Evolutionary conservation across 2,329 filamentous ascomycete genomes (phyloP).

Genomic region (Cordyceps cateniannulata): DNA sequence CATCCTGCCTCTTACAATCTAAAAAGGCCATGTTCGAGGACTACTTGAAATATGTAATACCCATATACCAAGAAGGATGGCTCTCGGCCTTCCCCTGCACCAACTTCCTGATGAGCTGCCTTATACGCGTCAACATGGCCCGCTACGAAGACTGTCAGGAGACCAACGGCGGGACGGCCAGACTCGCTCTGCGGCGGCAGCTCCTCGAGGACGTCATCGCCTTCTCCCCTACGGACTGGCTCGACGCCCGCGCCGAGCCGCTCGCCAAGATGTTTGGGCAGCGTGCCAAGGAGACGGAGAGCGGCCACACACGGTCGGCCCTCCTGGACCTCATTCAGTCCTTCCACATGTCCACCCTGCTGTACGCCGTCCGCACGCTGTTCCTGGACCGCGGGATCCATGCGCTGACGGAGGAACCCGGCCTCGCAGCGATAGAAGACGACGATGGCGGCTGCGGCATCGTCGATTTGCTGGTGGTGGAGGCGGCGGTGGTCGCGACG

Average conservation of each 20-base stretch:
- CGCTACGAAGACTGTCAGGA: not conserved
- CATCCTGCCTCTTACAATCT: not conserved
- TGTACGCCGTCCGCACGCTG: conserved; percentile 14
- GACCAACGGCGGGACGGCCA: not conserved
- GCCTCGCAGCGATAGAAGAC: no score
- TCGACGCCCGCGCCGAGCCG: not conserved
- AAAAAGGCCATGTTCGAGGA: not conserved
- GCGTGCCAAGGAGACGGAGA: not conserved
- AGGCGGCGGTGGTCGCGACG: not conserved
- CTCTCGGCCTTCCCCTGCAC: conserved; percentile 1
- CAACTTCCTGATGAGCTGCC: not conserved
- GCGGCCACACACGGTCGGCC: not conserved
- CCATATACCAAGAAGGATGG: conserved; percentile 4
- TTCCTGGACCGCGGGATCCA: conserved; percentile 9
- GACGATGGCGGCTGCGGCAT: no score
- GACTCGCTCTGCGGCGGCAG: not conserved
- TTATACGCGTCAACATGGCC: conserved; percentile 4
- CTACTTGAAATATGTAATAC: not conserved
- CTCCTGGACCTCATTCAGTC: conserved; percentile 8
- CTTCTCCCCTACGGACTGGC: conserved; percentile 2
- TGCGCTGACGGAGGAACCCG: no score
- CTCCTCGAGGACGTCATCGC: not conserved
- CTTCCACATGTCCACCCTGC: conserved; percentile 2
- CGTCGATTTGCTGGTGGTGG: not conserved
- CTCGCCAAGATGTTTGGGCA: not conserved